Base-by-base conservation (phyloP, 352 stramenopile species). In the Blastocystis sp. region DNA sequence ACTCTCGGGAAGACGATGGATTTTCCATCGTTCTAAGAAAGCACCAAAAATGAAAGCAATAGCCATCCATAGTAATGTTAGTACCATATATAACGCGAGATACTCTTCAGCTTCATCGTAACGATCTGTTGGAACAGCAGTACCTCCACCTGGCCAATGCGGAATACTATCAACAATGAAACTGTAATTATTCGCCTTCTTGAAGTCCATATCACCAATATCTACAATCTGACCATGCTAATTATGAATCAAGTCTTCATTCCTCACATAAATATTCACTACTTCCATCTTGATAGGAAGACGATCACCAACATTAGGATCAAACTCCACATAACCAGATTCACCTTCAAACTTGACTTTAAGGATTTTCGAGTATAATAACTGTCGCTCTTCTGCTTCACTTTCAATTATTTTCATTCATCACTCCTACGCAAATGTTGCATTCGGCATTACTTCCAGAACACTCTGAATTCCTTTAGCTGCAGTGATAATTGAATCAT, bases 101-200 rank as follows among this genome's bases (percentile, higher is more conserved):
- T 67, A 69, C 29, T 61, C 66, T n/a, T 51, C 74, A 9, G 11
- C n/a, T 24, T 87, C 67, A 29, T 69, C 69, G 21, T 83, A 52
- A 54, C 85, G 85, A 32, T 88, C 85, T 0, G 85, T 87, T 6
- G 85, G 85, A 5, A 88, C 75, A 14, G 52, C 67, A 32, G 85
- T 88, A 42, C n/a, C 6, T 24, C 85, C 85, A 24, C 85, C 85
- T 16, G 85, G 66, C 85, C 85, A 88, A 6, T 35, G 42, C 24
- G 81, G 46, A 24, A 73, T 54, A n/a, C 9, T 42, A 32, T 65
- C 52, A 49, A 69, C 69, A 24, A n/a, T 32, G 24, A 75, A 88
- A 24, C 35, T 27, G 12, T 56, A 71, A 29, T 56, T 9, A 3
- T 19, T 61, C 27, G 16, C 19, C 16, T 56, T 19, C 19, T 11